Percentiles rank a stretch among this genome's conserved stretches.
Conservation (phyloP, 176 grass and related monocot species). For the Triticum monococcum region DNA sequence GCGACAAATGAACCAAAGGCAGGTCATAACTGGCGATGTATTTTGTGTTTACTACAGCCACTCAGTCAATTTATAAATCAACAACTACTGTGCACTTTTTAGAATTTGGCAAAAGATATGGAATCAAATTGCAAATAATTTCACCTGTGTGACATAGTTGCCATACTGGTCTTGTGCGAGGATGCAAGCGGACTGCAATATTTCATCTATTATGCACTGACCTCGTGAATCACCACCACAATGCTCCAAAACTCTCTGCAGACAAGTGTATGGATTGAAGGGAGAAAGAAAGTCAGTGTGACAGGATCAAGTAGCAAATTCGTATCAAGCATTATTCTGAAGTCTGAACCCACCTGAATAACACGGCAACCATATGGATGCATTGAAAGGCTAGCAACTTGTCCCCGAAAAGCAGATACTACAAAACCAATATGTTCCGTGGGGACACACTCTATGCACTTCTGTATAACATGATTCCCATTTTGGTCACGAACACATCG, state of each 20-base stretch:
- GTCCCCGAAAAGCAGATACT: conserved; percentile 80
- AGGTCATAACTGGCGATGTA: neutral
- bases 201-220: conserved; percentile 97
- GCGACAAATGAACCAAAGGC: neutral
- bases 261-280: conserved; percentile 8
- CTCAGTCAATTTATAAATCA: neutral
- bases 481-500: conserved; percentile 97
- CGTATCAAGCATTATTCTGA: neutral
- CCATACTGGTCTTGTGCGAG: conserved; percentile 98
- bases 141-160: conserved; percentile 99
- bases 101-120: neutral
- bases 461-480: conserved; percentile 98
- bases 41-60: neutral
- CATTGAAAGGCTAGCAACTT: conserved; percentile 83
- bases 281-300: neutral
- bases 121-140: neutral
- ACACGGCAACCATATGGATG: conserved; percentile 99
- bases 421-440: conserved; percentile 81
- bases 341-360: conserved; percentile 73
- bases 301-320: conserved; percentile 10
- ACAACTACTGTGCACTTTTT: neutral
- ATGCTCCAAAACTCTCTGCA: conserved; percentile 95
- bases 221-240: conserved; percentile 72
- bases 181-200: conserved; percentile 80
- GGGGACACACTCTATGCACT: conserved; percentile 96